Conservation (phyloP, 2,329 filamentous ascomycete species). For the Clathrospora elynae region DNA sequence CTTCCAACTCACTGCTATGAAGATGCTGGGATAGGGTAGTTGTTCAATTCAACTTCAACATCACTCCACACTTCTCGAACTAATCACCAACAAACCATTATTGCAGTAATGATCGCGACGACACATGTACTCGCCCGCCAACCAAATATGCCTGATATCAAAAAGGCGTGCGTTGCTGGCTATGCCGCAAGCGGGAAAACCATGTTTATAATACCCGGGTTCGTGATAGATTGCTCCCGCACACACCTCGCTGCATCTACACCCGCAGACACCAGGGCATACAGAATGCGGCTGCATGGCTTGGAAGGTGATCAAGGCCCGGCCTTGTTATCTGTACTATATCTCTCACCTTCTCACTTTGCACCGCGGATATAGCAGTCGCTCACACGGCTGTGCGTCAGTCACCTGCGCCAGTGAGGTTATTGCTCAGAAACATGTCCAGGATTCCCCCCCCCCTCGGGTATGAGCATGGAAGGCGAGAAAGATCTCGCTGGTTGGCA, state of each 20-base stretch:
- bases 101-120: conserved; percentile 19
- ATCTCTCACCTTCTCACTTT: too few species aligned
- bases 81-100: conserved; percentile 6
- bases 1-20: too few species aligned
- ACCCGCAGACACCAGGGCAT: background rate
- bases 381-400: too few species aligned
- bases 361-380: too few species aligned
- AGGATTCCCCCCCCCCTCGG: conserved; percentile 1
- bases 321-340: too few species aligned
- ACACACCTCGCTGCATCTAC: conserved; percentile 9
- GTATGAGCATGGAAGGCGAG: conserved; percentile 3
- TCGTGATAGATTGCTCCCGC: conserved; percentile 23
- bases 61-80: conserved; percentile 1
- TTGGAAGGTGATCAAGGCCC: conserved; percentile 2
- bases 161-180: conserved; percentile 8
- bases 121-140: conserved; percentile 9
- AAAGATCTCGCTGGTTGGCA: conserved; percentile 8
- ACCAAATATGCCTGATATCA: conserved; percentile 19
- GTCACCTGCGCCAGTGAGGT: too few species aligned
- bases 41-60: conserved; percentile 4
- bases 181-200: conserved; percentile 13
- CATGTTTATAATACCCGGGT: conserved; percentile 36
- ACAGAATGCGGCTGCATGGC: conserved; percentile 7
- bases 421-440: background rate
- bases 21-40: too few species aligned